These are phyloP conservation scores for Blastobotrys ciferrii DNA, from an alignment of 1,139 yeast genomes.

Conservation along the genomic window DNA sequence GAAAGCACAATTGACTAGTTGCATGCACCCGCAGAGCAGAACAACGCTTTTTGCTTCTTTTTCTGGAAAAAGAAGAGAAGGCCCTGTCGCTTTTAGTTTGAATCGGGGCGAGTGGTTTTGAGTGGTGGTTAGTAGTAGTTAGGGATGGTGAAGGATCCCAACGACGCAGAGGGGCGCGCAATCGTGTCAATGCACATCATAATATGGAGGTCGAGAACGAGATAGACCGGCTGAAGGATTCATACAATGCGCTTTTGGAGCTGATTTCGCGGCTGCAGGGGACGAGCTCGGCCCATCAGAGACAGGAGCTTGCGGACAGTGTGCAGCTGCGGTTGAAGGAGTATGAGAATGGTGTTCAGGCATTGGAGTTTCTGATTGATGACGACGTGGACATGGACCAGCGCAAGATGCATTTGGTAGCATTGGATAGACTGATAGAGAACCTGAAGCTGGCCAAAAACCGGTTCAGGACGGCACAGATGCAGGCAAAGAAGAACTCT, in stretches of 20 bases:
- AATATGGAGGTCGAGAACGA: conserved; percentile 14
- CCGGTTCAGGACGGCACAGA: conserved; percentile 34
- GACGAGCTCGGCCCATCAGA: conserved; percentile 20
- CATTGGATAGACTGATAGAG: conserved; percentile 30
- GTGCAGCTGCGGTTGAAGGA: conserved; percentile 32
- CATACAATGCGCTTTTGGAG: conserved; percentile 25
- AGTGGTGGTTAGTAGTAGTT: too few species aligned
- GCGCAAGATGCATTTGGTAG: conserved; percentile 19
- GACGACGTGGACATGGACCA: conserved; percentile 17
- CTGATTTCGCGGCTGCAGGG: conserved; percentile 25
- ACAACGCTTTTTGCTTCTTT: too few species aligned
- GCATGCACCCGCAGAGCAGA: background rate
- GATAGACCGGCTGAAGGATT: conserved; percentile 16
- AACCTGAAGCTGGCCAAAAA: conserved; percentile 26
- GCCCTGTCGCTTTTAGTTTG: too few species aligned
- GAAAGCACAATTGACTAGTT: too few species aligned
- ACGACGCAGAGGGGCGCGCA: too few species aligned
- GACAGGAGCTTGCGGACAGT: conserved; percentile 32
- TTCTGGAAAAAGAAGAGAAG: too few species aligned
- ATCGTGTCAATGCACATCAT: too few species aligned
- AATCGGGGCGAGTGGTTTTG: too few species aligned
- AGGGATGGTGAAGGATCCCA: too few species aligned
- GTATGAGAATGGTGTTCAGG: conserved; percentile 28
- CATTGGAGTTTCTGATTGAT: conserved; percentile 23
- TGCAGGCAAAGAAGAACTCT: conserved; percentile 29